These are phyloP conservation scores for Ceratobasidium sp. DNA, from an alignment of 1,284 basidiomycete species.

Conservation along the genomic window DNA sequence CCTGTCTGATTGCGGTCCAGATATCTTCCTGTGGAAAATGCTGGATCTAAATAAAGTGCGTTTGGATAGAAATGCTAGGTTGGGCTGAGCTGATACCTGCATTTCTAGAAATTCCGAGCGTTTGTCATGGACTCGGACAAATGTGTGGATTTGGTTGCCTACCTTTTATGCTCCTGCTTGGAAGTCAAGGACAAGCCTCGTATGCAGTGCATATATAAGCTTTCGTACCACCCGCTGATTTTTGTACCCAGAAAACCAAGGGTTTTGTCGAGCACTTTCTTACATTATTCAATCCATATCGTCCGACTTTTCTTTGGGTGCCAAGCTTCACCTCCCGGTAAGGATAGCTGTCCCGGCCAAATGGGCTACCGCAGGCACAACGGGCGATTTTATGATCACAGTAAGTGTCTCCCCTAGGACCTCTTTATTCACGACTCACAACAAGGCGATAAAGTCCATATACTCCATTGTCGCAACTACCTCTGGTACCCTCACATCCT, in stretches of 20 bases:
- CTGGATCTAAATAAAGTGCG: conserved; percentile 87
- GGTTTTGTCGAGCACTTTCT: conserved; percentile 85
- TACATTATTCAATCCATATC: conserved; percentile 93
- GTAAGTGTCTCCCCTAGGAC: conserved; percentile 57
- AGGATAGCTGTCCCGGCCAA: conserved; percentile 73
- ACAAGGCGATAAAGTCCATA: conserved; percentile 63
- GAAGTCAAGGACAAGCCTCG: conserved; percentile 91
- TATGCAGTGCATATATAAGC: conserved; percentile 52
- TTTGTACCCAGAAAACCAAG: conserved; percentile 82
- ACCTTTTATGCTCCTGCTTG: conserved; percentile 78
- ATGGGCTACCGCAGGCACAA: conserved; percentile 75
- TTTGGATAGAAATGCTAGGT: neutral
- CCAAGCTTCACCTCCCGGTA: conserved; percentile 61
- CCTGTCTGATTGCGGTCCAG: conserved; percentile 51
- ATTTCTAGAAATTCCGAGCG: conserved; percentile 78
- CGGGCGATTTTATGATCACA: conserved; percentile 86
- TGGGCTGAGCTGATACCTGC: neutral
- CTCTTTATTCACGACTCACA: conserved; percentile 1
- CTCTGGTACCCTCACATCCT: conserved; percentile 75
- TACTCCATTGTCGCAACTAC: conserved; percentile 90
- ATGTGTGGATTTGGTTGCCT: conserved; percentile 75
- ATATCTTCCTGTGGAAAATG: conserved; percentile 89
- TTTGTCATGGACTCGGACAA: conserved; percentile 81
- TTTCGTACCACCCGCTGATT: conserved; percentile 37
- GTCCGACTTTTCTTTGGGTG: conserved; percentile 79